Conservation (phyloP, 495 filamentous ascomycete species). For the Geopyxis carbonaria region DNA sequence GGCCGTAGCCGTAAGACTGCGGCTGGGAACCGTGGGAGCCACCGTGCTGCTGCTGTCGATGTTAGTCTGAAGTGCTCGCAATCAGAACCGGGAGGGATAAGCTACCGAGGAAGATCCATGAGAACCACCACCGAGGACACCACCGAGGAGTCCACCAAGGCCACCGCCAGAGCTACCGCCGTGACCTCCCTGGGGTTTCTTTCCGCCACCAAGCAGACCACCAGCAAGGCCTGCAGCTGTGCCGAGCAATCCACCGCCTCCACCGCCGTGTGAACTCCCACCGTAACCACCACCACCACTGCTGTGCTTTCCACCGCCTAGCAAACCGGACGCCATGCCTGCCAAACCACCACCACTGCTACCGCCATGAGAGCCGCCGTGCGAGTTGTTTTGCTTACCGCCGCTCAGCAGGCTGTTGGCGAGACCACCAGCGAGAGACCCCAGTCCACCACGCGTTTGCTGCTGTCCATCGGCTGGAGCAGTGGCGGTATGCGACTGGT, state of each 20-base stretch:
- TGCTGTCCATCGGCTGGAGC: background rate
- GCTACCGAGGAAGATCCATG: constrained; percentile 6
- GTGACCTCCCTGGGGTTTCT: constrained; percentile 2
- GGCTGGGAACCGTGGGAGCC: background rate
- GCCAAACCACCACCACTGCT: constrained; percentile 18
- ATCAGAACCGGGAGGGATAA: too few species aligned
- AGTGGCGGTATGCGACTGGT: background rate
- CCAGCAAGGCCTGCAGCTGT: constrained; percentile 20
- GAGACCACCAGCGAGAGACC: constrained; percentile 19
- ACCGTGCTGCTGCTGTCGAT: too few species aligned
- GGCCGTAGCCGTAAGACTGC: background rate
- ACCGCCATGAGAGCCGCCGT: background rate
- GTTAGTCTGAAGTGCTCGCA: too few species aligned
- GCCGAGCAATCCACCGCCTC: constrained; percentile 15
- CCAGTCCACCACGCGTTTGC: constrained; percentile 7
- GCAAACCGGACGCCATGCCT: constrained; percentile 15
- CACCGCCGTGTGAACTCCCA: constrained; percentile 8
- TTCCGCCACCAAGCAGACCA: constrained; percentile 18
- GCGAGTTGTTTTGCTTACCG: constrained; percentile 13
- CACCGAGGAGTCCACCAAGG: constrained; percentile 14
- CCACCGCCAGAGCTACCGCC: constrained; percentile 6
- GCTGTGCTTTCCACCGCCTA: constrained; percentile 11
- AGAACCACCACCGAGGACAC: constrained; percentile 13
- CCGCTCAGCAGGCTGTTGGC: constrained; percentile 17
- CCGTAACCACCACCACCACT: constrained; percentile 8